These are phyloP conservation scores for Hemileccinum impolitum DNA, from an alignment of 768 basidiomycete genomes.

Conservation along the genomic window DNA sequence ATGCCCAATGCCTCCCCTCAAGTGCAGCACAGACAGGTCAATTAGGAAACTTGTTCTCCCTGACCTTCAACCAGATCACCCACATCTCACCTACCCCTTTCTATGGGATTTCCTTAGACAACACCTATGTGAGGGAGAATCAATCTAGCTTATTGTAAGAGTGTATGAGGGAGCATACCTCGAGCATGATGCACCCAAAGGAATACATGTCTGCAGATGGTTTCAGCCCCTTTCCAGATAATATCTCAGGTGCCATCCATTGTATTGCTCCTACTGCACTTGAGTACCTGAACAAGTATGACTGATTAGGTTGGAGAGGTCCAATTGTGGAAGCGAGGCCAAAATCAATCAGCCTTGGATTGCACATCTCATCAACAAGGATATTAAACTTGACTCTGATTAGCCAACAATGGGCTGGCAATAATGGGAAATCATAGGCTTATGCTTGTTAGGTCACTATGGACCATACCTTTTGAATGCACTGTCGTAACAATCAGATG, in stretches of 20 bases:
- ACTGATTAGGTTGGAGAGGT: not conserved
- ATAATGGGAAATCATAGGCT: not conserved
- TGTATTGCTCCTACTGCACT: not conserved
- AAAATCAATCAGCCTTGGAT: conserved; percentile 1
- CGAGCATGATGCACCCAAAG: conserved; percentile 1
- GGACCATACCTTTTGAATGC: not conserved
- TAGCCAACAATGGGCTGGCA: not conserved
- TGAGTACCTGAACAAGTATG: not conserved
- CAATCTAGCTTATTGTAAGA: not conserved
- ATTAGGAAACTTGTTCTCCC: not conserved
- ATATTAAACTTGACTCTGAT: not conserved
- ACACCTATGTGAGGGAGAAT: not conserved
- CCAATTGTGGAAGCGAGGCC: not conserved
- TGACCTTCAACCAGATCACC: not conserved
- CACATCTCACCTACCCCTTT: not conserved
- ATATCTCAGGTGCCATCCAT: not conserved
- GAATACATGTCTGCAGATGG: not conserved
- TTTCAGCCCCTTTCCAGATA: not conserved
- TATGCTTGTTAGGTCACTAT: conserved; percentile 1
- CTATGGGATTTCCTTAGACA: not conserved
- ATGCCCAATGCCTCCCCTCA: not conserved
- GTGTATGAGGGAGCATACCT: not conserved
- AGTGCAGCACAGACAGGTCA: not conserved
- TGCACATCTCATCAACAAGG: not conserved
- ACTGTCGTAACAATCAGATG: not conserved